Evolutionary conservation across 805 yeast species (phyloP).

Genomic region (Sugiyamaella americana): DNA sequence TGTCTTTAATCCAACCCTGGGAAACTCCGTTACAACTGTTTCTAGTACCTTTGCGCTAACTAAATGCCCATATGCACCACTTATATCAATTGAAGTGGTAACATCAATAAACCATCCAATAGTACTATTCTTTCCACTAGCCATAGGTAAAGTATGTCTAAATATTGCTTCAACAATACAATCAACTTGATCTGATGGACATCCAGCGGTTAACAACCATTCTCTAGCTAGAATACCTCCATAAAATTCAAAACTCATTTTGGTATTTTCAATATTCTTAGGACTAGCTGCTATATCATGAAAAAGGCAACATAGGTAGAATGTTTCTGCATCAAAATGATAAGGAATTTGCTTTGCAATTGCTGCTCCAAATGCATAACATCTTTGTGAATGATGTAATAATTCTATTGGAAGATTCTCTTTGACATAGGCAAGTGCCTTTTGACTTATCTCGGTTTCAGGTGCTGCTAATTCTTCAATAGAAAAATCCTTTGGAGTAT

Average conservation of each 20-base stretch:
- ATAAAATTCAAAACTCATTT: constrained; percentile 21
- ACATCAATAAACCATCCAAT: neutral
- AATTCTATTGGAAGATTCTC: neutral
- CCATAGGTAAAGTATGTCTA: neutral
- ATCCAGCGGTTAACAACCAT: constrained; percentile 4
- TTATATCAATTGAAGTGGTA: neutral
- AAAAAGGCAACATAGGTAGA: constrained; percentile 15
- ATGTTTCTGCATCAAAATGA: constrained; percentile 13
- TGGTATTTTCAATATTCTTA: constrained; percentile 15
- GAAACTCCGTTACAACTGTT: neutral
- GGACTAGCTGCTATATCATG: constrained; percentile 21
- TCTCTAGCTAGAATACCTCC: constrained; percentile 21
- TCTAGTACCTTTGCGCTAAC: neutral
- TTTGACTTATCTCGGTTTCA: neutral
- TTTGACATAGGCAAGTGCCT: neutral
- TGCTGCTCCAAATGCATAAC: constrained; percentile 11
- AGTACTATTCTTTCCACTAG: neutral
- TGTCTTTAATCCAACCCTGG: neutral
- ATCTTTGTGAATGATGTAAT: constrained; percentile 12
- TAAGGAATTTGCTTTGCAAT: constrained; percentile 12
- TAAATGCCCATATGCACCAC: neutral
- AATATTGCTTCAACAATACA: constrained; percentile 3
- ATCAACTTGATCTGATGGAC: constrained; percentile 1
- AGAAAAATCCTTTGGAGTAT: neutral
- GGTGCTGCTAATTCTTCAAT: neutral